phyloP scores from a whole-genome alignment of 441 rosid genomes.

The Pelargonium exstipulatum region DNA sequence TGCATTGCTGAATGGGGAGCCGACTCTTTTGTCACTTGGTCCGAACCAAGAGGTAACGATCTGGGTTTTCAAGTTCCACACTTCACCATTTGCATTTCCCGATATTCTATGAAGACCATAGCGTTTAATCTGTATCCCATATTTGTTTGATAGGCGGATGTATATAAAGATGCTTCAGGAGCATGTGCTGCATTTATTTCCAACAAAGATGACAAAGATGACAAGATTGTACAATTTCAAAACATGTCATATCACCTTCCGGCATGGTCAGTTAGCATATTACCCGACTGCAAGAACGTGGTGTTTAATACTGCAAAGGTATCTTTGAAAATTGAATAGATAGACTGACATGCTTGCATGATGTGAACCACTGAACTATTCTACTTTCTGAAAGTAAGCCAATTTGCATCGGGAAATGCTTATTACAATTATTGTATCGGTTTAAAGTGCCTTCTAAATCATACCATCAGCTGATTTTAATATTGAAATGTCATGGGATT shows the following conservation, averaged over 20 bases:
- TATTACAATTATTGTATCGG: no score
- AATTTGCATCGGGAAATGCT: no score
- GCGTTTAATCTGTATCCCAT: no score
- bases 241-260: constrained; percentile 69
- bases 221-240: constrained; percentile 49
- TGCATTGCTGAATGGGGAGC: constrained; percentile 46
- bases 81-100: no score
- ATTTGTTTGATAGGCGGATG: constrained; percentile 52
- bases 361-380: no score
- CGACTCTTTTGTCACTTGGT: constrained; percentile 51
- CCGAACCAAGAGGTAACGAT: constrained; percentile 57
- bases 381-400: no score
- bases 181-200: constrained; percentile 81
- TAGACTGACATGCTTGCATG: no score
- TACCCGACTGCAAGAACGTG: constrained; percentile 86
- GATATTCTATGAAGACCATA: no score
- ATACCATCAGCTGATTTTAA: no score
- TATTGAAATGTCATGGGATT: background rate
- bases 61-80: background rate
- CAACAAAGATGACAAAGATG: constrained; percentile 66
- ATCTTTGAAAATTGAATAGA: constrained; percentile 11
- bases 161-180: constrained; percentile 64
- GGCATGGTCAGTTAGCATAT: constrained; percentile 96
- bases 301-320: constrained; percentile 90
- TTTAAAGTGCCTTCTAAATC: no score